A percentile compares a stretch with the other conserved stretches of the same genome.
These are phyloP conservation scores for Pulveroboletus sp. DNA, from an alignment of 1,284 basidiomycete genomes.

Conservation along the genomic window DNA sequence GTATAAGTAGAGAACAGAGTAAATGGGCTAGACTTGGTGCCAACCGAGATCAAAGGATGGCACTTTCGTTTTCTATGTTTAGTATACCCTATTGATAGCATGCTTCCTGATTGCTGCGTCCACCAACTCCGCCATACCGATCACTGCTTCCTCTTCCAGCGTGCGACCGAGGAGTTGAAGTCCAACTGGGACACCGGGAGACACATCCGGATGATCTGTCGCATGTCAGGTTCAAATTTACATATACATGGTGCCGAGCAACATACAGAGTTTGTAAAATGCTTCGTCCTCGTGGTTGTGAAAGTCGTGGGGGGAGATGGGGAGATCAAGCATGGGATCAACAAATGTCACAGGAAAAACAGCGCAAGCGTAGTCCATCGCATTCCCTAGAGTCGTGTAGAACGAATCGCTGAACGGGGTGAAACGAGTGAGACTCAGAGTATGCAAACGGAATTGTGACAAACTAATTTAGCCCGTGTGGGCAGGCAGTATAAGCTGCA, in stretches of 20 bases:
- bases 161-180: slow-evolving; percentile 70
- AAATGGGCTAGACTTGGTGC: neutral
- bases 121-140: slow-evolving; percentile 64
- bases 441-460: slow-evolving; percentile 13
- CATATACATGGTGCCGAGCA: slow-evolving; percentile 2
- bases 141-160: slow-evolving; percentile 75
- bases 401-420: slow-evolving; percentile 39
- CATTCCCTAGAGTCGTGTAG: slow-evolving; percentile 68
- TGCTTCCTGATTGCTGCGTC: slow-evolving; percentile 41
- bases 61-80: no score
- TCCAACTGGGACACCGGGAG: slow-evolving; percentile 64
- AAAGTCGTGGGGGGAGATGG: slow-evolving; percentile 47
- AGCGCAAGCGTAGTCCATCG: slow-evolving; percentile 66
- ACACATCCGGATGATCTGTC: slow-evolving; percentile 60
- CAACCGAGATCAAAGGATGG: no score
- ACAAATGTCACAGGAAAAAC: slow-evolving; percentile 69
- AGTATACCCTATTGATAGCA: no score
- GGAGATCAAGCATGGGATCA: slow-evolving; percentile 51
- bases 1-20: neutral
- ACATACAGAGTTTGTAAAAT: slow-evolving; percentile 61
- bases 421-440: slow-evolving; percentile 27
- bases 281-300: slow-evolving; percentile 51
- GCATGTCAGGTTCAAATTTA: neutral
- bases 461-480: slow-evolving; percentile 55
- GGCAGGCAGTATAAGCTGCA: slow-evolving; percentile 54